Evolutionary conservation across 371 early-diverging fungal genomes (phyloP), one percentile per base, ranked within the genome.

Genomic region (Gilbertella persicaria): DNA sequence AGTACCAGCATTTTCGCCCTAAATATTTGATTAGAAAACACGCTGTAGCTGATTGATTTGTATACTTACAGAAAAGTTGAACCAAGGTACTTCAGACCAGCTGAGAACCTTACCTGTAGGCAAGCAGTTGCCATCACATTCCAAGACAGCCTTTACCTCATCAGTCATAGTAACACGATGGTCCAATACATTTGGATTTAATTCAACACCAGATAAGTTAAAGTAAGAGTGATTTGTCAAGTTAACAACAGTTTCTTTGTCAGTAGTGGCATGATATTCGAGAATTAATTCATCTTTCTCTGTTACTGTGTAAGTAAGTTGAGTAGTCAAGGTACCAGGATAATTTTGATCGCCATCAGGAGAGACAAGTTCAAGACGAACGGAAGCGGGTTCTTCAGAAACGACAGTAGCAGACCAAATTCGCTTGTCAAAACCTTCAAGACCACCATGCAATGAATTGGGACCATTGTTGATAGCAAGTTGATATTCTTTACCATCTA

Each of bases 31-130:
- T 12, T 35, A 43, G 12, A 56, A 44, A 45, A 19, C 5, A 26
- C 33, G 41, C 2, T 17, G 35, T 45, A 9, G 4, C 10, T 33
- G 16, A n/a, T 20, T 25, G 17, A 21, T 1, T n/a, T 10, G 1
- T 30, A 72, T 66, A n/a, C 75, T 70, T 59, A 66, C 70, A 25
- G 78, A 60, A 61, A 87, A 88, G 53, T 81, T 76, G 76, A 89
- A 72, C 20, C 66, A 62, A 25, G 75, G 67, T 6, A 49, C 69
- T 6, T 73, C 65, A 45, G 56, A 57, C 45, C 74, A 64, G 24
- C 66, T 60, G 28, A 83, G 45, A 4, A 81, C 40, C 33, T 67
- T 62, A 9, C 92, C 90, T 7, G 90, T 89, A 21, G 92, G 92
- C 16, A 87, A 66, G 33, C 81, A 75, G 41, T 68, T 70, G 1